These are phyloP conservation scores for Trametes sp. DNA, from an alignment of 1,284 basidiomycete genomes.

Conservation along the genomic window DNA sequence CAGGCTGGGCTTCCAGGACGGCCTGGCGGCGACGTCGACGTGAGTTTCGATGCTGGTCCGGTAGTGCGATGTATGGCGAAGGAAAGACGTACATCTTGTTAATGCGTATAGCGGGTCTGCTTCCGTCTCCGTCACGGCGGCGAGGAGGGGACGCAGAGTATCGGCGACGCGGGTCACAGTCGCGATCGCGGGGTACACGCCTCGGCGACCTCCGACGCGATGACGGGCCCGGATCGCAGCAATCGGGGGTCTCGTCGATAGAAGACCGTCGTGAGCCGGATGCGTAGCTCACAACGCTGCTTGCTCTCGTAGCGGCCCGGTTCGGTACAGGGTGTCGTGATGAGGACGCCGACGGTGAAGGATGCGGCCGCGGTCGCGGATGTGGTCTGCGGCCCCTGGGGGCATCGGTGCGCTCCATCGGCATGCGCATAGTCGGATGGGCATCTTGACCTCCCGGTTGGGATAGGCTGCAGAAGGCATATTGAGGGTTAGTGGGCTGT, in stretches of 20 bases:
- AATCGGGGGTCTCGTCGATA: no score
- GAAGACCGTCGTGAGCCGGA: background rate
- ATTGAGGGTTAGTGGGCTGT: no score
- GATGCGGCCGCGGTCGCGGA: no score
- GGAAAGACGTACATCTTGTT: background rate
- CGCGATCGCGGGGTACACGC: background rate
- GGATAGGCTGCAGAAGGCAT: background rate
- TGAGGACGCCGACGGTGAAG: no score
- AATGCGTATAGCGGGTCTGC: no score
- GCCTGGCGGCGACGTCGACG: background rate
- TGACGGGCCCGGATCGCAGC: background rate
- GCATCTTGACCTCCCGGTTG: background rate
- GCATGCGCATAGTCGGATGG: no score
- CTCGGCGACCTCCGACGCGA: background rate
- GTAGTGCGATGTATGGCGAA: no score
- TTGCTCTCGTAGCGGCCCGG: background rate
- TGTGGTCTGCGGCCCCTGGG: background rate
- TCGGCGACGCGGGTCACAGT: background rate
- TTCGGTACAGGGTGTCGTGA: background rate
- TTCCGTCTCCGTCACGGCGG: background rate
- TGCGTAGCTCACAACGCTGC: background rate
- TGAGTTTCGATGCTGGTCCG: no score
- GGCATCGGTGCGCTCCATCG: no score
- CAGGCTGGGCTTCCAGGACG: background rate
- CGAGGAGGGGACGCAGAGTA: background rate